Evolutionary conservation across 139 green algal species (phyloP).

Genomic region (Volvox reticuliferus): DNA sequence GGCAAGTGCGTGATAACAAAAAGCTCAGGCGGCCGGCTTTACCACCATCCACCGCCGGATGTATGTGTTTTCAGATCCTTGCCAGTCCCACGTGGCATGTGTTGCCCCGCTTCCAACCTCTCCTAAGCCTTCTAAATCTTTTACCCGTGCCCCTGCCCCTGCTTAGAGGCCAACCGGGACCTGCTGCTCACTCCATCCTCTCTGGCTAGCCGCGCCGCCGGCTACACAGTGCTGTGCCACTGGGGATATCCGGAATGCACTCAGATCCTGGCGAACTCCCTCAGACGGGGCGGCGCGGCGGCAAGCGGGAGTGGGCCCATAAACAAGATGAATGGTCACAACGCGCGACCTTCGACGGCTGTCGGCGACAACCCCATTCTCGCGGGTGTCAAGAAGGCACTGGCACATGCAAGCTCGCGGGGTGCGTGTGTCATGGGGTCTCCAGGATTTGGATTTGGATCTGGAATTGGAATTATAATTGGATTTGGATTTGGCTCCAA

Average conservation of each 20-base stretch:
- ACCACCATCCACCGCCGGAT: too few species aligned
- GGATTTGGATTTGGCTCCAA: too few species aligned
- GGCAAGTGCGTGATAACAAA: too few species aligned
- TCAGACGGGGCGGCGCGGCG: slow-evolving; percentile 2
- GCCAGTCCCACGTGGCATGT: too few species aligned
- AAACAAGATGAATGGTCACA: background rate
- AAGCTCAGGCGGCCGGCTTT: too few species aligned
- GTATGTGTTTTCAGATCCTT: too few species aligned
- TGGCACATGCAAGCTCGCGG: slow-evolving; percentile 1
- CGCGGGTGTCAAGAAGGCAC: slow-evolving; percentile 28
- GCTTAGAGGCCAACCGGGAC: slow-evolving; percentile 25
- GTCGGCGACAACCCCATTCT: background rate
- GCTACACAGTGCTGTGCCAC: slow-evolving; percentile 36
- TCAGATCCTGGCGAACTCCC: slow-evolving; percentile 34
- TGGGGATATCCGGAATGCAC: slow-evolving; percentile 35
- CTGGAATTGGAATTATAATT: too few species aligned
- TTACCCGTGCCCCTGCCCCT: too few species aligned
- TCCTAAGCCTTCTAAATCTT: too few species aligned
- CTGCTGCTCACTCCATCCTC: slow-evolving; percentile 34
- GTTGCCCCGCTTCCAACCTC: too few species aligned
- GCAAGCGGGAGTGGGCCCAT: background rate
- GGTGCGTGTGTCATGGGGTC: too few species aligned
- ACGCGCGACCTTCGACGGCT: background rate
- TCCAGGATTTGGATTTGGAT: too few species aligned
- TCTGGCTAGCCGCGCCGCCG: slow-evolving; percentile 22